phyloP scores from a whole-genome alignment of 2,329 filamentous ascomycete genomes.

The Colletotrichum sp. region DNA sequence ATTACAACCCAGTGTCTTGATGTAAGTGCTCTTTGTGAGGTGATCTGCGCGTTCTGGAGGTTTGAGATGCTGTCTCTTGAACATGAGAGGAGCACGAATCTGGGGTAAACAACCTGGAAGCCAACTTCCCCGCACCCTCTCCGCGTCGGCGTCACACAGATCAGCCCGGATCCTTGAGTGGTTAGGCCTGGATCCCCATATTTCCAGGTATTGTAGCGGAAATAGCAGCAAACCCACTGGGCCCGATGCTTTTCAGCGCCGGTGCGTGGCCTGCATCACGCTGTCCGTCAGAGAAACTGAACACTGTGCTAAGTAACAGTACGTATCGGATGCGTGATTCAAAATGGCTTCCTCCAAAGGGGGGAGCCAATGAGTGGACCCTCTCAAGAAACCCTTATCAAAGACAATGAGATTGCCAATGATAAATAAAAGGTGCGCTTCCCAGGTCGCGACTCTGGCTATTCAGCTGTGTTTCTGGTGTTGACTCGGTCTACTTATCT shows the following conservation, averaged over 20 bases:
- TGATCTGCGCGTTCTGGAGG: background rate
- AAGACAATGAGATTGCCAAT: background rate
- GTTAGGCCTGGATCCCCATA: background rate
- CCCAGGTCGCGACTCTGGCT: background rate
- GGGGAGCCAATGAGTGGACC: background rate
- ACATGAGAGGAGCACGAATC: background rate
- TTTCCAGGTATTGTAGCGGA: background rate
- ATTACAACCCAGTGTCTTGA: background rate
- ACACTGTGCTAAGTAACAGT: background rate
- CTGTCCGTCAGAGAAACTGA: background rate
- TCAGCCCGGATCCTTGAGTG: background rate
- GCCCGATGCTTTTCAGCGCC: background rate
- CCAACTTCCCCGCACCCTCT: background rate
- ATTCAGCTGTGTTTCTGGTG: background rate
- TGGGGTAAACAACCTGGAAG: background rate
- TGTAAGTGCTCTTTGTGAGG: background rate
- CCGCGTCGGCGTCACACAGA: background rate
- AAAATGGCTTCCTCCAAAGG: background rate
- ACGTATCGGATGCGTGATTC: background rate
- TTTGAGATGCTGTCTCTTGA: background rate
- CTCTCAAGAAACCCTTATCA: background rate
- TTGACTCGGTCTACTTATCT: background rate
- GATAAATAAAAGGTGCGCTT: background rate
- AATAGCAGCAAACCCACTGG: background rate
- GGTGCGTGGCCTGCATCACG: background rate